Conservation (phyloP, 495 filamentous ascomycete genomes). For the Daldinia caldariorum region DNA sequence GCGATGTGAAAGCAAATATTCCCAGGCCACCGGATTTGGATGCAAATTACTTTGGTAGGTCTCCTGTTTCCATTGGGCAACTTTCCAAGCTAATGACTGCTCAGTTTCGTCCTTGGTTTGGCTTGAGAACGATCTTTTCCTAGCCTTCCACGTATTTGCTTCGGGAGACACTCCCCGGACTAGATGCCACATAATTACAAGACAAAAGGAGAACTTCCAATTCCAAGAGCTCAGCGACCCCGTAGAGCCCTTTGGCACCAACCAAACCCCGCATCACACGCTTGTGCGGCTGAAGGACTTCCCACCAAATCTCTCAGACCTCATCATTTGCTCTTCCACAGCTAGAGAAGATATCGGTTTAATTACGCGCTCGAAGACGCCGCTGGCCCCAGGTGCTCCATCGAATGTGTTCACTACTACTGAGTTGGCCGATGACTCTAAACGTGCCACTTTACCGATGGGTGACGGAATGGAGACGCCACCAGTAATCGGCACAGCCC, state of each 20-base stretch:
- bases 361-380: conserved; percentile 72
- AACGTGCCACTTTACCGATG: conserved; percentile 79
- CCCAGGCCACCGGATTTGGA: conserved; percentile 78
- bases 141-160: conserved; percentile 75
- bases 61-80: conserved; percentile 24
- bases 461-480: conserved; percentile 71
- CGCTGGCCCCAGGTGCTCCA: conserved; percentile 69
- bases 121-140: conserved; percentile 88
- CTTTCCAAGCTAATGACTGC: conserved; percentile 27
- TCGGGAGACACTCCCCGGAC: conserved; percentile 67
- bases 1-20: conserved; percentile 76
- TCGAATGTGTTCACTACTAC: conserved; percentile 78
- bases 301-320: conserved; percentile 78
- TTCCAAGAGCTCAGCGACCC: conserved; percentile 79
- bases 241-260: conserved; percentile 72
- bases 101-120: conserved; percentile 88
- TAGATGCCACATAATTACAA: conserved; percentile 77
- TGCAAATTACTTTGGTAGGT: conserved; percentile 73
- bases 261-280: conserved; percentile 78
- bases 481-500: conserved; percentile 77
- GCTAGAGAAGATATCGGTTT: conserved; percentile 79
- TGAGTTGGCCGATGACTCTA: conserved; percentile 77
- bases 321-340: conserved; percentile 84
- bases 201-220: conserved; percentile 66
- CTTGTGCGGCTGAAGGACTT: conserved; percentile 78